phyloP scores from a whole-genome alignment of 2,329 filamentous ascomycete species.

The Penicillium verrucosum region DNA sequence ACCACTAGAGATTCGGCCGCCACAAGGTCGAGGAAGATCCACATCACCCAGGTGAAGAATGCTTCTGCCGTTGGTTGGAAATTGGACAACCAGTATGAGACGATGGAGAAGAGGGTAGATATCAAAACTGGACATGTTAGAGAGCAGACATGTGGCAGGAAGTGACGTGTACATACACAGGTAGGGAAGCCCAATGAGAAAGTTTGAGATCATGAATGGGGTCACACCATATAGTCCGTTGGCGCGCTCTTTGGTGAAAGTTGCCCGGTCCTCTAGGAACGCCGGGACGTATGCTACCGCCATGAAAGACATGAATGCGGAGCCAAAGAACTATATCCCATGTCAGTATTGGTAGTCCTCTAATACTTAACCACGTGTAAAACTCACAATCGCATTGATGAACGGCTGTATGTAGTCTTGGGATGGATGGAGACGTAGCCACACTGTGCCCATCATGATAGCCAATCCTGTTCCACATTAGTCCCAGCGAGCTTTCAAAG shows the following conservation, averaged over 20 bases:
- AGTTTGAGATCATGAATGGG: conserved; percentile 73
- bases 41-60: conserved; percentile 77
- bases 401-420: conserved; percentile 76
- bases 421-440: conserved; percentile 65
- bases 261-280: conserved; percentile 73
- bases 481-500: conserved; percentile 6
- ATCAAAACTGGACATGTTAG: conserved; percentile 58
- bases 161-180: conserved; percentile 51
- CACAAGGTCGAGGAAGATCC: conserved; percentile 79
- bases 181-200: conserved; percentile 76
- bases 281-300: conserved; percentile 80
- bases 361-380: not conserved
- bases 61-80: conserved; percentile 63
- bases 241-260: conserved; percentile 71
- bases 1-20: conserved; percentile 82
- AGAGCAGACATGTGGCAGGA: not conserved
- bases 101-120: conserved; percentile 67
- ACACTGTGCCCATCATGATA: conserved; percentile 86
- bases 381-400: conserved; percentile 68
- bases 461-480: conserved; percentile 56
- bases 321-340: conserved; percentile 58
- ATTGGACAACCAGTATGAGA: conserved; percentile 77
- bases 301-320: conserved; percentile 77
- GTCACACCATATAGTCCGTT: conserved; percentile 78
- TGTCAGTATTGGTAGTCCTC: not conserved